phyloP scores from a whole-genome alignment of 371 early-diverging fungal genomes.

The Catenaria anguillulae region DNA sequence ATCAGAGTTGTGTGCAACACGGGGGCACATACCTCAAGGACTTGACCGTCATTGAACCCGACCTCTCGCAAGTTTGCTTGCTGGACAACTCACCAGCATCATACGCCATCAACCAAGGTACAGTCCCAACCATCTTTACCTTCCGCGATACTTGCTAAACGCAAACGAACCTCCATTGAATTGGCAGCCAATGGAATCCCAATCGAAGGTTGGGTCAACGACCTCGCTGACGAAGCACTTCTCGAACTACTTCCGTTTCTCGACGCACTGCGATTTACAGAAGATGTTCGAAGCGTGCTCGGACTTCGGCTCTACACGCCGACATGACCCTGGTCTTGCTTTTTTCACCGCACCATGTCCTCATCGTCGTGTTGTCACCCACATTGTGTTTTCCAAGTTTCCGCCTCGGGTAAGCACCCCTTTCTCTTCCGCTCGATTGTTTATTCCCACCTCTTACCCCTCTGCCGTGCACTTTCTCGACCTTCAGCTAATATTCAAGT shows the following conservation, averaged over 20 bases:
- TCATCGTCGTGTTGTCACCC: neutral
- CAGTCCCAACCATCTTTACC: constrained; percentile 5
- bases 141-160: neutral
- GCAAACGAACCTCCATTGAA: constrained; percentile 7
- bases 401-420: too few relatives aligned
- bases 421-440: too few relatives aligned
- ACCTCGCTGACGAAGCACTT: constrained; percentile 62
- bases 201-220: constrained; percentile 62
- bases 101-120: constrained; percentile 69
- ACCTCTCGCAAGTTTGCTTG: constrained; percentile 71
- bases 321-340: too few relatives aligned
- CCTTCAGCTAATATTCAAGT: too few relatives aligned
- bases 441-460: too few relatives aligned
- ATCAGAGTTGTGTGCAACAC: constrained; percentile 51
- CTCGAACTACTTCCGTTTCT: constrained; percentile 69
- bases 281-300: constrained; percentile 60
- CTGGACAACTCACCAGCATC: constrained; percentile 82
- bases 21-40: constrained; percentile 79
- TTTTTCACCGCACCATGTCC: too few relatives aligned
- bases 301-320: constrained; percentile 18
- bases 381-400: neutral
- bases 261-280: constrained; percentile 66
- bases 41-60: constrained; percentile 59
- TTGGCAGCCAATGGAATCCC: constrained; percentile 82
- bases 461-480: too few relatives aligned